Base-by-base conservation (phyloP, 2,329 filamentous ascomycete genomes). In the Tolypocladium ovalisporum region DNA sequence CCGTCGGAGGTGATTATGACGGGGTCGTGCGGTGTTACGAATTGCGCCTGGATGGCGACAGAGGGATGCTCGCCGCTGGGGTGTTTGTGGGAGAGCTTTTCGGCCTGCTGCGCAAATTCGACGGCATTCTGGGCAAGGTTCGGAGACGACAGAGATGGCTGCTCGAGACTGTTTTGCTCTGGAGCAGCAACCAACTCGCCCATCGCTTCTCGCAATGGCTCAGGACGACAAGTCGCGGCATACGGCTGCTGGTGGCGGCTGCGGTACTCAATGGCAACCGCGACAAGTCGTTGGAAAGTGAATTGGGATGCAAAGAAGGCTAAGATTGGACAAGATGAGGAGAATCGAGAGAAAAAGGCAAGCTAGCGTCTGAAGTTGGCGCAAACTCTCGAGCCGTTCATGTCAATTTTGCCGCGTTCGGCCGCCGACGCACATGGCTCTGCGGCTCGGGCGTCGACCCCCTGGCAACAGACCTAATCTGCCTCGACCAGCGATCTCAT, bases 1-100 rank as follows among this genome's bases (percentile, higher is more conserved):
- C 87, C 87, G 66, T 87, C 81, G 17, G 80, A 79, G 1, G 87
- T 90, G 56, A 85, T 75, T 52, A 92, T 82, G 19, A 91, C 82
- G 0, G 87, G 82, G 67, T 92, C 88, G 54, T 86, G 82, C 0
- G 86, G 80, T 0, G 88, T 92, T 36, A 86, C 73, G 60, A 80
- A 84, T n/a, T 72, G 79, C 35, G 87, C 86, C 65, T 86, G 77
- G 54, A 85, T 73, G 1, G 86, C 85, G 17, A 83, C 77, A 5
- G 54, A 72, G 58, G 54, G 65, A 58, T 63, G 69, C 44, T 59
- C 62, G 40, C 66, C 61, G 15, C 66, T 57, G 2, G 67, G 66
- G 3, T 68, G 67, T 39, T 74, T 68, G 49, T 75, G 71, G 0
- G 80, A 80, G 12, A 84, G 71, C 62, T 80, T 83, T 65, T 80